Percentiles rank a stretch among this genome's conserved stretches.
Conservation (phyloP, 352 stramenopile species). For the Thalassiosira livingstoniorum region DNA sequence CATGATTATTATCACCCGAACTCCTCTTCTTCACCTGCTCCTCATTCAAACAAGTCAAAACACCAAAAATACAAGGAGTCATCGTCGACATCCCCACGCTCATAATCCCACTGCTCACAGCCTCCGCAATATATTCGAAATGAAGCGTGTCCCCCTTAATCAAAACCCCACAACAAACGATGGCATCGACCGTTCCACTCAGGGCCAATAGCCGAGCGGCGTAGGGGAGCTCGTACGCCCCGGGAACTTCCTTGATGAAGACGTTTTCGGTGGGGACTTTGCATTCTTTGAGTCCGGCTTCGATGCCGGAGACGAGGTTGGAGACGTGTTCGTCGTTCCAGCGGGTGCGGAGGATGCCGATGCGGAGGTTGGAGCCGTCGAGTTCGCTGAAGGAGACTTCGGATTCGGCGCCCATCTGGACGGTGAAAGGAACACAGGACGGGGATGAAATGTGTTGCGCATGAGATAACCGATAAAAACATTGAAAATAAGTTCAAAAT, state of each 20-base stretch:
- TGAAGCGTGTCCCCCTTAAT: constrained; percentile 98
- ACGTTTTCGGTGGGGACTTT: constrained; percentile 86
- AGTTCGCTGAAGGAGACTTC: constrained; percentile 77
- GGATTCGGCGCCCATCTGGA: constrained; percentile 67
- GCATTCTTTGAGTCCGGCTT: constrained; percentile 68
- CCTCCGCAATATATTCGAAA: constrained; percentile 99
- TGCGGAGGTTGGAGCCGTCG: constrained; percentile 68
- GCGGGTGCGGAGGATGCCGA: constrained; percentile 81
- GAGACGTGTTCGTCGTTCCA: constrained; percentile 84
- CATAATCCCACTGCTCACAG: constrained; percentile 97
- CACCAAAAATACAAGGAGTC: constrained; percentile 82
- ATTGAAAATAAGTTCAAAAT: neutral
- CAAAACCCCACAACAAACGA: constrained; percentile 92
- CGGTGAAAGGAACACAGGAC: neutral
- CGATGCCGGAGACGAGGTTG: constrained; percentile 78
- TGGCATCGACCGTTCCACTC: constrained; percentile 95
- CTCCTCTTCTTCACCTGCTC: constrained; percentile 94
- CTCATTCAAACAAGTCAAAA: constrained; percentile 96
- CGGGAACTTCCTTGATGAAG: constrained; percentile 92
- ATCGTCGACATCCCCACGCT: constrained; percentile 92
- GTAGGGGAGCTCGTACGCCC: constrained; percentile 96
- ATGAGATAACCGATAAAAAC: neutral
- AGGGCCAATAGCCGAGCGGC: constrained; percentile 89
- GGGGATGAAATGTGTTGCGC: neutral
- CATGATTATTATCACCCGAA: constrained; percentile 93